Base-by-base conservation (phyloP, 1,284 basidiomycete genomes). In the Cutaneotrichosporon arboriforme region DNA sequence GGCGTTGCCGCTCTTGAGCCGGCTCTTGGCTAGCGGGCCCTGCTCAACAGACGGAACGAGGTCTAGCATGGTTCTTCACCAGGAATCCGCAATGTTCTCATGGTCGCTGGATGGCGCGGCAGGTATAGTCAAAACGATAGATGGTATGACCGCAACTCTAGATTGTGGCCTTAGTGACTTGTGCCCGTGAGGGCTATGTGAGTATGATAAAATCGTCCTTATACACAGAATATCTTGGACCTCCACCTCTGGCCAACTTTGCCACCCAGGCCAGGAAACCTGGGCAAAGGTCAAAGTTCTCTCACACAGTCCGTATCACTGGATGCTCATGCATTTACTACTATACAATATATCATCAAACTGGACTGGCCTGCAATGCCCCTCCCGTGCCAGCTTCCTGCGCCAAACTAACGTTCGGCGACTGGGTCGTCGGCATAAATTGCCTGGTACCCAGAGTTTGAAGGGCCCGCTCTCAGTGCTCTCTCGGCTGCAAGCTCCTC, bases 401-500 rank as follows among this genome's bases (percentile, higher is more conserved):
- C 26, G 7, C 26, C 26, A 31, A 31, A 31, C 26, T 31, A 31
- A 31, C 10, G 26, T 5, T 8, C 18, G 20, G 38, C 13, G 43
- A 3, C 9, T 4, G 43, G 43, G 13, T 60, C 63, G 55, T 68
- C 67, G 12, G 59, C 61, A 52, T 67, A 69, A 10, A 62, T 52
- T 10, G 63, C 60, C 33, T 65, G 62, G 54, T 68, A 69, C 3
- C 46, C 41, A 23, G 17, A 46, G 14, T 23, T 53, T 31, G 41
- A n/a, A 10, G 44, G 22, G 31, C 39, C 42, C 8, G 45, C 46
- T 8, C 31, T 17, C 4, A 72, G 55, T 12, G 66, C 65, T 3
- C 68, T 61, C 38, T 70, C 71, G 0, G 73, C 73, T 15, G 67
- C 60, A 1, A 67, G 71, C 54, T 74, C 70, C 38, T 77, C 84